These are phyloP conservation scores for Neophaeococcomyces mojaviensis DNA, from an alignment of 2,329 filamentous ascomycete genomes.

Conservation along the genomic window DNA sequence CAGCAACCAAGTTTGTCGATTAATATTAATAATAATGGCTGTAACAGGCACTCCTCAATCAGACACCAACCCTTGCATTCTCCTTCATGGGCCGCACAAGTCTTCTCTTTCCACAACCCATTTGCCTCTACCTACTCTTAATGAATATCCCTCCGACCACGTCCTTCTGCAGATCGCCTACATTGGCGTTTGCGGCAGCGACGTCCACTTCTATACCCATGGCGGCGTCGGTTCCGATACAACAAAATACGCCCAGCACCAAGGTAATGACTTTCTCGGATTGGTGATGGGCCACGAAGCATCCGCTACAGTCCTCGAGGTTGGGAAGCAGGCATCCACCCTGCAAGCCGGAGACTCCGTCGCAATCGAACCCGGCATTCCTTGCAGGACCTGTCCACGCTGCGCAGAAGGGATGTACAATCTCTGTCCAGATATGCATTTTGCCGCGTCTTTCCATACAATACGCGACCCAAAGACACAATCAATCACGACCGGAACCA, in stretches of 20 bases:
- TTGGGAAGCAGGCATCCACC: conserved; percentile 23
- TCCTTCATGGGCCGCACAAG: conserved; percentile 34
- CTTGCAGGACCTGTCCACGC: conserved; percentile 29
- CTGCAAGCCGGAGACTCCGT: conserved; percentile 28
- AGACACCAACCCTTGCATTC: conserved; percentile 33
- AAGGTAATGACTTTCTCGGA: conserved; percentile 22
- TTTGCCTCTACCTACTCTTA: conserved; percentile 29
- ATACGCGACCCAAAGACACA: background rate
- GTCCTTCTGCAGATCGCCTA: conserved; percentile 39
- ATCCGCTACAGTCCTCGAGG: conserved; percentile 24
- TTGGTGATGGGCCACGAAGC: conserved; percentile 32
- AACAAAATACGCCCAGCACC: conserved; percentile 5
- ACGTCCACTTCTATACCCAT: conserved; percentile 36
- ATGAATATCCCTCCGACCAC: conserved; percentile 28
- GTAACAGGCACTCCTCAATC: too few relatives aligned
- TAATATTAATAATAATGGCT: too few relatives aligned
- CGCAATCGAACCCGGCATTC: conserved; percentile 32
- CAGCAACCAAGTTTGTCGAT: too few relatives aligned
- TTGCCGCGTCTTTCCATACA: conserved; percentile 33
- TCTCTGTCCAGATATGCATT: conserved; percentile 33
- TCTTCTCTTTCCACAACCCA: conserved; percentile 31
- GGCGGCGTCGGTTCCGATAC: conserved; percentile 26
- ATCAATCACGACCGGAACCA: background rate
- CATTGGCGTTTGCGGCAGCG: conserved; percentile 39
- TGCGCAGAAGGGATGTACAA: conserved; percentile 36